phyloP scores from a whole-genome alignment of 2,329 filamentous ascomycete species.

The Claviceps fusiformis region DNA sequence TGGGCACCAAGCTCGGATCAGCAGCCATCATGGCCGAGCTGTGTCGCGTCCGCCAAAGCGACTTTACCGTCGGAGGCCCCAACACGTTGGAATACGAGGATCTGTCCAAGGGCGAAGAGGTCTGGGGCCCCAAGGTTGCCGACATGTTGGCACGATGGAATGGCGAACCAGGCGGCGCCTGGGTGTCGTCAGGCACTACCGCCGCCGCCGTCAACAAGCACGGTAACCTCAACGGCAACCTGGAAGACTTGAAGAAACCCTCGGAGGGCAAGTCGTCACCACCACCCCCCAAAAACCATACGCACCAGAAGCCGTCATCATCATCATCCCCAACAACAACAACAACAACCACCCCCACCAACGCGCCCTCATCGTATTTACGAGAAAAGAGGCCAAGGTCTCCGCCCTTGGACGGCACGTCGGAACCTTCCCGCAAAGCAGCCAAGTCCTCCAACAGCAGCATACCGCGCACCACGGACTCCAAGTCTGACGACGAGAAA shows the following conservation, averaged over 20 bases:
- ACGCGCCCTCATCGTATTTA: background rate
- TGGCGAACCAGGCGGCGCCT: constrained; percentile 16
- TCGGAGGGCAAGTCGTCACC: background rate
- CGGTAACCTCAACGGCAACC: too few relatives aligned
- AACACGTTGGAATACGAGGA: constrained; percentile 73
- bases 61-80: constrained; percentile 56
- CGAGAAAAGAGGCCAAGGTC: constrained; percentile 20
- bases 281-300: constrained; percentile 3
- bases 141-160: constrained; percentile 33
- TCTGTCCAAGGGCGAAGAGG: constrained; percentile 58
- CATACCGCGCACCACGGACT: background rate
- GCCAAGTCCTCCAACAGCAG: constrained; percentile 5
- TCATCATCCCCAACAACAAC: background rate
- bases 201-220: background rate
- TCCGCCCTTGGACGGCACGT: constrained; percentile 12
- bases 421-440: constrained; percentile 17
- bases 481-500: constrained; percentile 24
- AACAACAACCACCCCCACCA: background rate
- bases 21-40: constrained; percentile 79
- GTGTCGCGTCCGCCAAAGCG: constrained; percentile 64
- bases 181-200: constrained; percentile 9
- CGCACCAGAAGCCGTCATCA: constrained; percentile 5
- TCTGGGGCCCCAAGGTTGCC: constrained; percentile 66
- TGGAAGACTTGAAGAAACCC: too few relatives aligned
- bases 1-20: constrained; percentile 70